These are phyloP conservation scores for Penicillium nucicola DNA, from an alignment of 495 filamentous ascomycete species.

Conservation along the genomic window DNA sequence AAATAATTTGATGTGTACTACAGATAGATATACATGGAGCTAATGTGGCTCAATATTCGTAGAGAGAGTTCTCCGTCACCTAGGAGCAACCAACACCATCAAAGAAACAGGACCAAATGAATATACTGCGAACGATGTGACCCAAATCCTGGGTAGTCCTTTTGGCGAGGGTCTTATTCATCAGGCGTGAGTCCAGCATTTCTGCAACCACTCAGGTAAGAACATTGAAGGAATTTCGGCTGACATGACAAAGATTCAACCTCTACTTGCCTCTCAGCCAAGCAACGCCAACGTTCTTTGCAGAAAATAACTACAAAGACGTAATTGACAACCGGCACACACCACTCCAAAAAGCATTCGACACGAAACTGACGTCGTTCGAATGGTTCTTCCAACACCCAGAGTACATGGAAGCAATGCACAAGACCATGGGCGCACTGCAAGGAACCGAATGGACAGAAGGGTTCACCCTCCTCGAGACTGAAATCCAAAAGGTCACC, in stretches of 20 bases:
- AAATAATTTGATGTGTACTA: background rate
- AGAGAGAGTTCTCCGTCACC: constrained; percentile 45
- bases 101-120: constrained; percentile 30
- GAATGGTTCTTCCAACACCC: constrained; percentile 39
- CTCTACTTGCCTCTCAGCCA: constrained; percentile 20
- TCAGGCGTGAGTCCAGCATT: constrained; percentile 21
- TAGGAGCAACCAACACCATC: constrained; percentile 36
- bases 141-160: constrained; percentile 24
- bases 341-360: constrained; percentile 38
- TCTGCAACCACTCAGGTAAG: no score
- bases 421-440: constrained; percentile 35
- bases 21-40: background rate
- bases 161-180: constrained; percentile 27
- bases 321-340: constrained; percentile 31
- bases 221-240: background rate
- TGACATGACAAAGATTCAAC: constrained; percentile 29
- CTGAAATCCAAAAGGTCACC: constrained; percentile 10
- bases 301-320: constrained; percentile 36
- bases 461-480: constrained; percentile 22
- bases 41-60: background rate
- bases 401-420: constrained; percentile 30
- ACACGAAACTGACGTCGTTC: constrained; percentile 39
- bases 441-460: constrained; percentile 31
- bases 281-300: constrained; percentile 38
- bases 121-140: constrained; percentile 32